Percentiles rank a stretch among this genome's conserved stretches.
These are phyloP conservation scores for Borealophlyctis nickersoniae DNA, from an alignment of 192 early-diverging fungal species.

Conservation along the genomic window DNA sequence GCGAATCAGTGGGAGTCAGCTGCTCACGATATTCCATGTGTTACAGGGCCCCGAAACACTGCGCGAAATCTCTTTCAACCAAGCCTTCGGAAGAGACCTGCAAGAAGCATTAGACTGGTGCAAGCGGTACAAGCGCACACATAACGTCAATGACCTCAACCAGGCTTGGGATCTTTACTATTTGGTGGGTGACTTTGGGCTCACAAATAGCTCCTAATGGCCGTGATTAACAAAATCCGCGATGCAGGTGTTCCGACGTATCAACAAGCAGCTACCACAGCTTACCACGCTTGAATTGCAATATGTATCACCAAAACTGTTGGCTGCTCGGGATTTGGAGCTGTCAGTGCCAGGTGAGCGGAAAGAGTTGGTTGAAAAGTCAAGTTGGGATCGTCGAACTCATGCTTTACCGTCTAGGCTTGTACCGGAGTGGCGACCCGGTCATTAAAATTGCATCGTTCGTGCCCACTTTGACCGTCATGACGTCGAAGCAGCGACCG, in stretches of 20 bases:
- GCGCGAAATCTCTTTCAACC: conserved; percentile 86
- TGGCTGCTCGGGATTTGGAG: conserved; percentile 79
- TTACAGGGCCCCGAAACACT: conserved; percentile 79
- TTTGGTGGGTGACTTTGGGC: conserved; percentile 57
- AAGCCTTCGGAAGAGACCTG: conserved; percentile 82
- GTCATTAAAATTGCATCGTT: conserved; percentile 89
- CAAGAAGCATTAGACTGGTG: conserved; percentile 84
- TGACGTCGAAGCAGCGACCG: conserved; percentile 91
- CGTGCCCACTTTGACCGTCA: conserved; percentile 73
- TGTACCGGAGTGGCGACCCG: conserved; percentile 81
- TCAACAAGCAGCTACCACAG: conserved; percentile 78
- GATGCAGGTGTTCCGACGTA: conserved; percentile 64
- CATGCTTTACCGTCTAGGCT: conserved; percentile 32
- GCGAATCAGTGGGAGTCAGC: too few relatives aligned
- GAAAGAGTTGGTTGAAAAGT: neutral
- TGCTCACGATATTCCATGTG: too few relatives aligned
- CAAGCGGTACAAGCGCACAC: conserved; percentile 68
- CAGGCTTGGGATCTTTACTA: conserved; percentile 95
- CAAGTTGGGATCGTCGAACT: neutral
- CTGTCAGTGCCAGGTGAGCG: conserved; percentile 77
- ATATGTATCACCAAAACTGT: conserved; percentile 83
- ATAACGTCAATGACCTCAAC: conserved; percentile 78
- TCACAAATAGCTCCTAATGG: neutral
- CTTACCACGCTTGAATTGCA: conserved; percentile 81
- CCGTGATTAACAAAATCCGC: conserved; percentile 1